phyloP scores from a whole-genome alignment of 768 basidiomycete genomes.

The Mycena rebaudengoi region DNA sequence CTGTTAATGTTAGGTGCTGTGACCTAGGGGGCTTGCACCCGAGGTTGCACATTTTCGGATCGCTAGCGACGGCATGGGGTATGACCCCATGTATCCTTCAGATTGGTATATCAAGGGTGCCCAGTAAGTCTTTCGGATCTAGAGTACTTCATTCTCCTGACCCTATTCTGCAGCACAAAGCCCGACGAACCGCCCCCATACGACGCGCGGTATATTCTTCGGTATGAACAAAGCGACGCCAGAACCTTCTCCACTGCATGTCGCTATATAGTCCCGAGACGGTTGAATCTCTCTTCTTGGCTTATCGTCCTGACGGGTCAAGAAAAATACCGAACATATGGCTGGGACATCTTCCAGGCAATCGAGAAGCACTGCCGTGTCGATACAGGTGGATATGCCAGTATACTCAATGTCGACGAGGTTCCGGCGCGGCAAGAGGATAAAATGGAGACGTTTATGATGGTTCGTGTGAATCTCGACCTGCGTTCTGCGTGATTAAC shows the following conservation, averaged over 20 bases:
- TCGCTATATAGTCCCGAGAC: conserved; percentile 79
- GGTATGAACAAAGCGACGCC: conserved; percentile 49
- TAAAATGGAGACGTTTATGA: conserved; percentile 95
- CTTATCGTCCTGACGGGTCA: conserved; percentile 92
- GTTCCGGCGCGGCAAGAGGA: conserved; percentile 76
- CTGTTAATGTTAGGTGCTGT: neutral
- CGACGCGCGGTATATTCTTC: conserved; percentile 93
- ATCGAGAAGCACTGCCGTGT: conserved; percentile 86
- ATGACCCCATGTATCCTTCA: conserved; percentile 49
- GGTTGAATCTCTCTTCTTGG: conserved; percentile 91
- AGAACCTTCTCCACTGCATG: neutral
- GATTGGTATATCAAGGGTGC: conserved; percentile 97
- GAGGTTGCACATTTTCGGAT: conserved; percentile 90
- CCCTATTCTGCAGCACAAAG: conserved; percentile 29
- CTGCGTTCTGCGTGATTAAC: neutral
- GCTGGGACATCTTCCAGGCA: conserved; percentile 90
- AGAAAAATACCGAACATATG: conserved; percentile 78
- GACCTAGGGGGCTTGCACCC: conserved; percentile 78
- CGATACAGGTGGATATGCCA: conserved; percentile 84
- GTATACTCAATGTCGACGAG: conserved; percentile 85
- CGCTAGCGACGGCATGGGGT: conserved; percentile 61
- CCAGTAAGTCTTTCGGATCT: conserved; percentile 46
- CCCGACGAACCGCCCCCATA: conserved; percentile 60
- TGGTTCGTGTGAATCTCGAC: conserved; percentile 57
- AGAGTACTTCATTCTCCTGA: neutral